Conservation (phyloP, 2,329 filamentous ascomycete species). For the Mollisia scopiformis region DNA sequence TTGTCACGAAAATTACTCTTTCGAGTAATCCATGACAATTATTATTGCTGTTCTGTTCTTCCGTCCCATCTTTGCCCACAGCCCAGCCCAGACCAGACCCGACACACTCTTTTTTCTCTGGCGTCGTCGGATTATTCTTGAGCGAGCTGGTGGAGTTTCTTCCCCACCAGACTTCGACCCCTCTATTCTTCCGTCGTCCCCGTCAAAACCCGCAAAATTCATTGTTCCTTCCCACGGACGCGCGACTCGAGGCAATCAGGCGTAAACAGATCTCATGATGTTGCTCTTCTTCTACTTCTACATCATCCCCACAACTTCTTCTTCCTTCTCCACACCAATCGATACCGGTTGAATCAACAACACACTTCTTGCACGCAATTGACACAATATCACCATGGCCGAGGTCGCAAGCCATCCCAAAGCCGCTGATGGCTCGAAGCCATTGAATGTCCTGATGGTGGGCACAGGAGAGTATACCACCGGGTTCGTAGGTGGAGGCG, state of each 20-base stretch:
- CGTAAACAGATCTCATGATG: background rate
- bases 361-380: background rate
- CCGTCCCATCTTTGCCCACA: background rate
- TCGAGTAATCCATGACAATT: background rate
- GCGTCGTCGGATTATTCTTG: slow-evolving; percentile 24
- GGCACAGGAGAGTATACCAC: slow-evolving; percentile 97
- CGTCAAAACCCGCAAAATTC: background rate
- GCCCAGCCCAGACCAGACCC: background rate
- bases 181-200: slow-evolving; percentile 19
- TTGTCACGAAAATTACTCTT: background rate
- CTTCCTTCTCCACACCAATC: slow-evolving; percentile 3
- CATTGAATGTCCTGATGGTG: slow-evolving; percentile 39
- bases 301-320: slow-evolving; percentile 2
- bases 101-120: no score
- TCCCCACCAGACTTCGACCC: slow-evolving; percentile 5
- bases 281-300: no score
- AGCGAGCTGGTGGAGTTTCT: slow-evolving; percentile 3
- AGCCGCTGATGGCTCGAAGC: slow-evolving; percentile 8
- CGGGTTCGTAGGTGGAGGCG: slow-evolving; percentile 83
- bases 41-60: background rate
- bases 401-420: background rate
- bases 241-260: background rate
- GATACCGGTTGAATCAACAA: slow-evolving; percentile 11
- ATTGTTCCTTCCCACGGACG: background rate
- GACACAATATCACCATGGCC: background rate